These are phyloP conservation scores for Elsinoe perseae DNA, from an alignment of 2,329 filamentous ascomycete species.

Conservation along the genomic window DNA sequence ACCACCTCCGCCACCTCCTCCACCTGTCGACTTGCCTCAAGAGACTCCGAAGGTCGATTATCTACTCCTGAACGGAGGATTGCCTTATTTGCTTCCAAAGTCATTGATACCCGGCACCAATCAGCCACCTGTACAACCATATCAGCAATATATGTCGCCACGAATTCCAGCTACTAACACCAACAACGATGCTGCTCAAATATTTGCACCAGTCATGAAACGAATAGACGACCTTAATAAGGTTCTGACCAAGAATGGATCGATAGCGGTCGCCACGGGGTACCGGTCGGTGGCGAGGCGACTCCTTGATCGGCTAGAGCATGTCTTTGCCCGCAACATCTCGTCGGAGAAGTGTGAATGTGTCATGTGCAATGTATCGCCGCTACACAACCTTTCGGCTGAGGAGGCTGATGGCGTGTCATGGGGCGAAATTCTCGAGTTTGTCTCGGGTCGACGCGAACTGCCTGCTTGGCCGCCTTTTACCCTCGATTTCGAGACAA, in stretches of 20 bases:
- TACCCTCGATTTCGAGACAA: conserved; percentile 52
- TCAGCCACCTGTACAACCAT: conserved; percentile 50
- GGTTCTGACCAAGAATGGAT: conserved; percentile 76
- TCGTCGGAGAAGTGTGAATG: conserved; percentile 79
- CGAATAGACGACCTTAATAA: conserved; percentile 78
- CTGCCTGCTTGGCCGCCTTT: conserved; percentile 87
- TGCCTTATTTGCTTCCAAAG: conserved; percentile 63
- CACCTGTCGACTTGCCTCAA: conserved; percentile 55
- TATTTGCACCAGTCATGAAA: conserved; percentile 77
- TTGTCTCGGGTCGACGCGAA: conserved; percentile 80
- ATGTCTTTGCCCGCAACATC: conserved; percentile 88
- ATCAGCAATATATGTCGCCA: conserved; percentile 50
- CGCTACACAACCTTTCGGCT: conserved; percentile 37
- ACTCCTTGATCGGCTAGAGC: conserved; percentile 80
- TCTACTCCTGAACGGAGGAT: conserved; percentile 77
- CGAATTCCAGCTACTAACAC: conserved; percentile 27
- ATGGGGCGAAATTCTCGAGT: conserved; percentile 92
- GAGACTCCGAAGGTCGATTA: conserved; percentile 84
- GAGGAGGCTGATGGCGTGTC: conserved; percentile 62
- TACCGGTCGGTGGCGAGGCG: conserved; percentile 90
- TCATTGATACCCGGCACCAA: conserved; percentile 58
- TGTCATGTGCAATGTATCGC: conserved; percentile 63
- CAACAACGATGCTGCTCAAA: conserved; percentile 53
- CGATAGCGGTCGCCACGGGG: conserved; percentile 87
- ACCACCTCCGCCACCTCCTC: conserved; percentile 66